phyloP scores from a whole-genome alignment of 108 stramenopile species.

The Nitzschia putrida region DNA sequence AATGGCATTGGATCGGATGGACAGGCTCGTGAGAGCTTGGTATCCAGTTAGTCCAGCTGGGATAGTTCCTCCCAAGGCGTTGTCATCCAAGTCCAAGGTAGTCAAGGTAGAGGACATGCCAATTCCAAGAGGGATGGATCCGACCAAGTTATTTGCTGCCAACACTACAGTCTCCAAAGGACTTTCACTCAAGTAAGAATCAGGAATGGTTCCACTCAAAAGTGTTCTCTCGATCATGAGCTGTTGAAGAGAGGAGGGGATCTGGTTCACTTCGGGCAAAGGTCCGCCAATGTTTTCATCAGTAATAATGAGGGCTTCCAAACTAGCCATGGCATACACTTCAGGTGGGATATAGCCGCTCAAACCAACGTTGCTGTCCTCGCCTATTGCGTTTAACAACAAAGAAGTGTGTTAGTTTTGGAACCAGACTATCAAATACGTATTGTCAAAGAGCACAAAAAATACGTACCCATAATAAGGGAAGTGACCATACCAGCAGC shows the following conservation, averaged over 20 bases:
- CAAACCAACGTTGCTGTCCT: conserved; percentile 26
- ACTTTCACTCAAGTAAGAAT: background rate
- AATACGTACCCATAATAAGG: conserved; percentile 28
- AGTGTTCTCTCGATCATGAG: conserved; percentile 1
- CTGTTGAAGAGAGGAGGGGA: background rate
- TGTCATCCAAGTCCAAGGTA: conserved; percentile 1
- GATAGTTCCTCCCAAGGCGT: conserved; percentile 8
- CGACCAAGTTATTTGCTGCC: conserved; percentile 39
- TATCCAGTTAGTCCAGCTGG: background rate
- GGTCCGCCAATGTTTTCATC: conserved; percentile 5
- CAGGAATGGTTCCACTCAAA: conserved; percentile 12
- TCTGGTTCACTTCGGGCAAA: conserved; percentile 9
- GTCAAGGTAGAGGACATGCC: background rate
- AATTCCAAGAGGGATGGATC: conserved; percentile 34
- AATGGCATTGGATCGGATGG: conserved; percentile 41
- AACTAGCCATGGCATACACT: background rate
- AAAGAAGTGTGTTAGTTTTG: background rate
- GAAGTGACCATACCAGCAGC: conserved; percentile 17
- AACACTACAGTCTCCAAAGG: conserved; percentile 45
- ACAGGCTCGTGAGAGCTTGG: conserved; percentile 32
- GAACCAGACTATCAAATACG: background rate
- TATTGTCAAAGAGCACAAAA: conserved; percentile 22
- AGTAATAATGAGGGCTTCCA: conserved; percentile 7
- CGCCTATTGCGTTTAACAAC: background rate
- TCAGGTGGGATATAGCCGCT: conserved; percentile 43